Base-by-base conservation (phyloP, 2,329 filamentous ascomycete genomes). In the Ustilaginoidea virens region DNA sequence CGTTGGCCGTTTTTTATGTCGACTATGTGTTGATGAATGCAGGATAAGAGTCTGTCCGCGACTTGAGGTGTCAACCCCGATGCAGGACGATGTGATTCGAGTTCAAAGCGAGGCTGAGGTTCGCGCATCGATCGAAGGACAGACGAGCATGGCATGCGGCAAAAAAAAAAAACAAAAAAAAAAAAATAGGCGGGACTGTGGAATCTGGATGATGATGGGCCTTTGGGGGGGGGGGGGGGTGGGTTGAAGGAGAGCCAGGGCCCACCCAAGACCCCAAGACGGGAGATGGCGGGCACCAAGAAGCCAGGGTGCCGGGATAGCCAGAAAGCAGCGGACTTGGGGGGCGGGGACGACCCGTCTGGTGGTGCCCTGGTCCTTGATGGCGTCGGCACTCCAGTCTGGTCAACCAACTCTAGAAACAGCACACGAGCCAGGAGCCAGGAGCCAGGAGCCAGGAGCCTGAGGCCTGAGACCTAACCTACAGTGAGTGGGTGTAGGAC, bases 301-400 rank as follows among this genome's bases (percentile, higher is more conserved):
- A 23, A 25, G 26, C 28, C 37, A 40, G 39, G 8, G 14, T 16
- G 43, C 46, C 46, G 44, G 49, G 45, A 39, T 44, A 37, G 42
- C 37, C 39, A 42, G 47, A 42, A 44, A 47, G 41, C 29, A 27
- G 28, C 23, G 13, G 28, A 23, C 11, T 20, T 18, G 14, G 11
- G 11, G 25, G 28, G 30, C 30, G 27, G 27, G 28, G 33, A 28
- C 29, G 25, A 31, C 28, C 23, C 30, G 32, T 35, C 26, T 23
- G 7, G 7, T 7, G 19, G 19, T 7, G 19, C 19, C 19, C 31
- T 32, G 20, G 7, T 28, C 17, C 12, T 13, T 30, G 16, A 15
- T 14, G 23, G 23, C 27, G 29, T 30, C 28, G 29, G 23, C 23
- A 24, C 25, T 25, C 20, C 29, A 27, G 15, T 17, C 11, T 24